A percentile compares a stretch with the other conserved stretches of the same genome.
phyloP scores from a whole-genome alignment of 2,329 filamentous ascomycete genomes.

The Ilyonectria mors-panacis region DNA sequence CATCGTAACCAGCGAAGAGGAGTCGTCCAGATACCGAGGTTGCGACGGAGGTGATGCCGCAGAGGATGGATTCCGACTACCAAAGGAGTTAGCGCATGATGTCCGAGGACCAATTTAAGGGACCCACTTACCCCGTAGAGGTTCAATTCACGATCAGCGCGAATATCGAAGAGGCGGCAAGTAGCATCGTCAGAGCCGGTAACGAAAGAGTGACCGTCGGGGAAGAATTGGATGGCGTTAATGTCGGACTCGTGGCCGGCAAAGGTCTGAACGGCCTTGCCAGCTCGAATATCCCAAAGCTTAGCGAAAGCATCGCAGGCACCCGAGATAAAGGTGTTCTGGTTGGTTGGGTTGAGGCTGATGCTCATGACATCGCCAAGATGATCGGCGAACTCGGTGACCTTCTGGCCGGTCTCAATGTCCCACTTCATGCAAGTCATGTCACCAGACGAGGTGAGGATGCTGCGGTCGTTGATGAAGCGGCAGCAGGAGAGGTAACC shows the following conservation, averaged over 20 bases:
- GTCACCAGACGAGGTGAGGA: conserved; percentile 97
- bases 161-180: conserved; percentile 97
- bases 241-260: conserved; percentile 99
- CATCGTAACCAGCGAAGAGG: conserved; percentile 97
- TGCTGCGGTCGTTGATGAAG: conserved; percentile 98
- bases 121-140: conserved; percentile 73
- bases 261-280: conserved; percentile 98
- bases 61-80: conserved; percentile 96
- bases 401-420: conserved; percentile 96
- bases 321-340: conserved; percentile 99
- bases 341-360: conserved; percentile 98
- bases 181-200: conserved; percentile 98
- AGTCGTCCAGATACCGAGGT: conserved; percentile 97
- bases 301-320: conserved; percentile 99
- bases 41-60: conserved; percentile 97
- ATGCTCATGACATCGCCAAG: conserved; percentile 99
- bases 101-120: conserved; percentile 18
- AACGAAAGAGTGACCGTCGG: conserved; percentile 97
- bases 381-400: conserved; percentile 98
- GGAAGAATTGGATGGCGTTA: conserved; percentile 99
- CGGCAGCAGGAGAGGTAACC: conserved; percentile 98
- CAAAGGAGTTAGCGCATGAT: conserved; percentile 37
- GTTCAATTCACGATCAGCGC: conserved; percentile 86
- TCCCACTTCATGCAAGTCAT: conserved; percentile 99
- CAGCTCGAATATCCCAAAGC: conserved; percentile 97